Conservation (phyloP, 805 yeast genomes). For the Isabelozyma rhagii region DNA sequence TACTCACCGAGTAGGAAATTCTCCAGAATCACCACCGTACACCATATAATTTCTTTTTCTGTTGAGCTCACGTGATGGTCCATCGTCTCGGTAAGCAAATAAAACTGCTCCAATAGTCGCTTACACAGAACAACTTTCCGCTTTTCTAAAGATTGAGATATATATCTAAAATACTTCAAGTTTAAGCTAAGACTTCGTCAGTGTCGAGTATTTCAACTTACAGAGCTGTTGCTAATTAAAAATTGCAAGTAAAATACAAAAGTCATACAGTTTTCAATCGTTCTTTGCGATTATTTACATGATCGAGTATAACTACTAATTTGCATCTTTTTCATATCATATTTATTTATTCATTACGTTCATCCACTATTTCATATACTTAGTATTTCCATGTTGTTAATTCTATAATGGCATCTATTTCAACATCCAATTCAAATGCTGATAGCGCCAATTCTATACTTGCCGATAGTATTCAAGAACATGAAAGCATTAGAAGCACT, state of each 20-base stretch:
- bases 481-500: conserved; percentile 1
- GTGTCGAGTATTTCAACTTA: too few species aligned
- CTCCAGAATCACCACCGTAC: not conserved
- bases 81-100: not conserved
- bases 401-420: not conserved
- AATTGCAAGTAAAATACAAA: too few species aligned
- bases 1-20: not conserved
- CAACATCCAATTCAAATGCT: not conserved
- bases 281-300: too few species aligned
- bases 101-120: not conserved
- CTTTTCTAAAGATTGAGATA: not conserved
- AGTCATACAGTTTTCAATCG: too few species aligned
- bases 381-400: not conserved
- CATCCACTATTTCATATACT: not conserved
- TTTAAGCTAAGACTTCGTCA: too few species aligned
- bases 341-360: not conserved
- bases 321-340: not conserved
- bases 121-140: not conserved
- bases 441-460: not conserved
- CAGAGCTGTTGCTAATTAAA: too few species aligned
- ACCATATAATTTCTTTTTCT: not conserved
- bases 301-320: not conserved
- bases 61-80: not conserved
- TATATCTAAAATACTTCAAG: not conserved
- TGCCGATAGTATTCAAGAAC: not conserved